Conservation (phyloP, 148 eudicot genomes). For the Silene latifolia region DNA sequence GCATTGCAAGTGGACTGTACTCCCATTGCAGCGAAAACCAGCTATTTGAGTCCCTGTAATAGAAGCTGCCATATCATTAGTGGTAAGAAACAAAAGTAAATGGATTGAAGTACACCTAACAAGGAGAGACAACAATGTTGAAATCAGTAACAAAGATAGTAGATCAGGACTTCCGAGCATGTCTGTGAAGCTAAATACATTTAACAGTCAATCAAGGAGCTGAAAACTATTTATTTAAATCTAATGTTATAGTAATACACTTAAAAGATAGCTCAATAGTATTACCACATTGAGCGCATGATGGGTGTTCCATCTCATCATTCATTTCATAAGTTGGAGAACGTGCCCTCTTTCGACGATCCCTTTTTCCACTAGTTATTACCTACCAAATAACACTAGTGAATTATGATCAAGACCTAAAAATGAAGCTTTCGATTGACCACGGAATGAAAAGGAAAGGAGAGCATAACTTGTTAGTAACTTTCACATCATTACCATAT, state of each 20-base stretch:
- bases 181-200: not conserved
- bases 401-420: conserved; percentile 11
- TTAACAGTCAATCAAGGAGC: not conserved
- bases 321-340: conserved; percentile 34
- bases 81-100: not conserved
- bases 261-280: not conserved
- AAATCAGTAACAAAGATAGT: too few relatives aligned
- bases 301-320: conserved; percentile 30
- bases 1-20: conserved; percentile 78
- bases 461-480: not conserved
- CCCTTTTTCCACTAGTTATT: conserved; percentile 41
- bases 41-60: conserved; percentile 49
- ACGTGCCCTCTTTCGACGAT: conserved; percentile 56
- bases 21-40: conserved; percentile 63
- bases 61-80: conserved; percentile 7
- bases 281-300: conserved; percentile 91
- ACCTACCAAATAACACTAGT: conserved; percentile 37
- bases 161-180: not conserved
- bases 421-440: not conserved
- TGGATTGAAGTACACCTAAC: not conserved
- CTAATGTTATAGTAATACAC: not conserved
- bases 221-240: not conserved
- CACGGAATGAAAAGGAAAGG: not conserved
- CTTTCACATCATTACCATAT: not conserved
- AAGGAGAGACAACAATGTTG: too few relatives aligned